Evolutionary conservation across 1,139 yeast species (phyloP).

Genomic region (Hemisphaericaspora lyxosophila): DNA sequence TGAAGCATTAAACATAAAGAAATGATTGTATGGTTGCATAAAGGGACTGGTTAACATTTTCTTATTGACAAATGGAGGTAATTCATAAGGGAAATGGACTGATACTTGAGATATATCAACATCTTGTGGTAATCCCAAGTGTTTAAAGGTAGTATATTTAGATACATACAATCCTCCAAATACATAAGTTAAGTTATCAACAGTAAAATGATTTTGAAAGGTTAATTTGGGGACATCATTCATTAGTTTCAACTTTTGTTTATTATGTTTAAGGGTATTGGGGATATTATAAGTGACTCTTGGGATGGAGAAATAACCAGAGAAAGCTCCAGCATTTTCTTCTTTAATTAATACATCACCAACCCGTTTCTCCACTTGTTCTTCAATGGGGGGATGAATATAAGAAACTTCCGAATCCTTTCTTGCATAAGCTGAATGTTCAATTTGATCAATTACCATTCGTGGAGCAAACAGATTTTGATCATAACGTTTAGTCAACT

Average conservation of each 20-base stretch:
- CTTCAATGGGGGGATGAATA: constrained; percentile 4
- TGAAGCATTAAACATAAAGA: constrained; percentile 32
- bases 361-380: constrained; percentile 3
- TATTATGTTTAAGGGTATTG: constrained; percentile 12
- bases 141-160: constrained; percentile 22
- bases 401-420: constrained; percentile 9
- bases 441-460: constrained; percentile 25
- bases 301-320: constrained; percentile 35
- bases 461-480: constrained; percentile 28
- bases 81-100: constrained; percentile 37
- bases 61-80: constrained; percentile 42
- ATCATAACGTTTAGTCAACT: constrained; percentile 18
- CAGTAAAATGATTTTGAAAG: constrained; percentile 36
- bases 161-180: constrained; percentile 40
- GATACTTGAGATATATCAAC: constrained; percentile 33
- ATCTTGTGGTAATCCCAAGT: constrained; percentile 36
- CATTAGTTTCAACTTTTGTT: constrained; percentile 10
- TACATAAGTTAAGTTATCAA: constrained; percentile 32
- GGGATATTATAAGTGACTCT: constrained; percentile 28
- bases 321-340: constrained; percentile 23
- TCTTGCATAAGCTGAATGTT: constrained; percentile 15
- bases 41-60: constrained; percentile 39
- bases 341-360: constrained; percentile 15
- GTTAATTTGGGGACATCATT: constrained; percentile 28
- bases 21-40: constrained; percentile 27